Evolutionary conservation across 495 filamentous ascomycete species (phyloP).

Genomic region (Penicillium paxilli): DNA sequence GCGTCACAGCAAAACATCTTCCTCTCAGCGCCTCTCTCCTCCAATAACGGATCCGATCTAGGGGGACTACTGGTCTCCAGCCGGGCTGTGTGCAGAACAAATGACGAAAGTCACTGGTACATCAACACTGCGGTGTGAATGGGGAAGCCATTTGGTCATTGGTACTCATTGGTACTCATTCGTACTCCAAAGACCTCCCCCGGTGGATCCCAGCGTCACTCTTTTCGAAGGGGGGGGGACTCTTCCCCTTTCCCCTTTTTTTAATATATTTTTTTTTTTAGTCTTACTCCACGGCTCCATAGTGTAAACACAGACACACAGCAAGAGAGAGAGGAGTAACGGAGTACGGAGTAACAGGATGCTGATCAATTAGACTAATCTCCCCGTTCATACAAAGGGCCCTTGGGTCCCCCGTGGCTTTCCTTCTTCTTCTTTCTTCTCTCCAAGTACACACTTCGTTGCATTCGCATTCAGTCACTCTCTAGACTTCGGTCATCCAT

Average conservation of each 20-base stretch:
- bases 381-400: slow-evolving; percentile 48
- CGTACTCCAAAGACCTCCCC: too few species aligned
- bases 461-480: slow-evolving; percentile 36
- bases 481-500: slow-evolving; percentile 58
- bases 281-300: not conserved
- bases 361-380: slow-evolving; percentile 43
- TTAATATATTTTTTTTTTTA: slow-evolving; percentile 4
- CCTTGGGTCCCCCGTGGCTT: slow-evolving; percentile 27
- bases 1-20: slow-evolving; percentile 14
- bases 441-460: slow-evolving; percentile 42
- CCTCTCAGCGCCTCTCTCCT: slow-evolving; percentile 6
- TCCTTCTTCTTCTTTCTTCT: slow-evolving; percentile 29
- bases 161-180: too few species aligned
- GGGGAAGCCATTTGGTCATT: not conserved
- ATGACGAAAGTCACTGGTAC: slow-evolving; percentile 2
- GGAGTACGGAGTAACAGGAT: too few species aligned
- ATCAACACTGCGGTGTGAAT: slow-evolving; percentile 5
- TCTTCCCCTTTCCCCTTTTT: slow-evolving; percentile 24
- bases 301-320: not conserved
- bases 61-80: not conserved
- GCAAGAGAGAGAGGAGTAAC: not conserved
- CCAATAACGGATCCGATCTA: slow-evolving; percentile 9
- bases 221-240: not conserved
- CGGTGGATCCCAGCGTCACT: not conserved
- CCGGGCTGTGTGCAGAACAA: slow-evolving; percentile 9